A percentile compares a stretch with the other conserved stretches of the same genome.
Evolutionary conservation across 352 stramenopile genomes (phyloP).

Genomic region (Globisporangium acanthophoron): DNA sequence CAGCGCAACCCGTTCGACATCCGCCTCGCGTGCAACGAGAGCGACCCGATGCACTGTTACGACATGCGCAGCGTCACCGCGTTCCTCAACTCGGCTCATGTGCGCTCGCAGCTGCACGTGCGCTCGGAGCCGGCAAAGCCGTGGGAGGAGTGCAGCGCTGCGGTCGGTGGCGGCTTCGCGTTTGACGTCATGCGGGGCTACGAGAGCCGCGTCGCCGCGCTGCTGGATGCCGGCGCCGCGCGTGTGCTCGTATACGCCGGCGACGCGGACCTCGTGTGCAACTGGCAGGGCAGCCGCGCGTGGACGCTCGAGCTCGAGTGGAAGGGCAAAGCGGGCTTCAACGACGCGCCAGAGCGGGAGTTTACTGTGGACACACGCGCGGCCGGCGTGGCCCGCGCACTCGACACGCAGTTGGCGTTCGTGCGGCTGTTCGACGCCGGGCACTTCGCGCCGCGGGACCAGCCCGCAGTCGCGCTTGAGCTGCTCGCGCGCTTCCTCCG

Average conservation of each 20-base stretch:
- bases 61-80: slow-evolving; percentile 1
- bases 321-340: slow-evolving; percentile 83
- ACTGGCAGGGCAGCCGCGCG: slow-evolving; percentile 93
- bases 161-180: slow-evolving; percentile 85
- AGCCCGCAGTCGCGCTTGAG: slow-evolving; percentile 23
- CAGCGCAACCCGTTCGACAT: slow-evolving; percentile 63
- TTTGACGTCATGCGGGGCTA: slow-evolving; percentile 10
- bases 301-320: slow-evolving; percentile 91
- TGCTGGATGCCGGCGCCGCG: slow-evolving; percentile 63
- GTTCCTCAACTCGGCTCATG: slow-evolving; percentile 1
- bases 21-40: slow-evolving; percentile 11
- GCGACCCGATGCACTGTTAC: slow-evolving; percentile 1
- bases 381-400: slow-evolving; percentile 19
- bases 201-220: slow-evolving; percentile 62
- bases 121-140: slow-evolving; percentile 24
- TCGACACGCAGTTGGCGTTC: slow-evolving; percentile 27
- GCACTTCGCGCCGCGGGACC: slow-evolving; percentile 38
- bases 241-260: slow-evolving; percentile 94
- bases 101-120: slow-evolving; percentile 14
- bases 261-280: slow-evolving; percentile 95
- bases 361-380: slow-evolving; percentile 7
- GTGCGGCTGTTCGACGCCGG: slow-evolving; percentile 37
- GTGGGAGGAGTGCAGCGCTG: slow-evolving; percentile 92
- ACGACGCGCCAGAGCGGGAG: slow-evolving; percentile 23
- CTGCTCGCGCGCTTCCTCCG: slow-evolving; percentile 47